Evolutionary conservation across 768 basidiomycete genomes (phyloP), one percentile per base, ranked within the genome.

Genomic region (Roridomyces roridus): DNA sequence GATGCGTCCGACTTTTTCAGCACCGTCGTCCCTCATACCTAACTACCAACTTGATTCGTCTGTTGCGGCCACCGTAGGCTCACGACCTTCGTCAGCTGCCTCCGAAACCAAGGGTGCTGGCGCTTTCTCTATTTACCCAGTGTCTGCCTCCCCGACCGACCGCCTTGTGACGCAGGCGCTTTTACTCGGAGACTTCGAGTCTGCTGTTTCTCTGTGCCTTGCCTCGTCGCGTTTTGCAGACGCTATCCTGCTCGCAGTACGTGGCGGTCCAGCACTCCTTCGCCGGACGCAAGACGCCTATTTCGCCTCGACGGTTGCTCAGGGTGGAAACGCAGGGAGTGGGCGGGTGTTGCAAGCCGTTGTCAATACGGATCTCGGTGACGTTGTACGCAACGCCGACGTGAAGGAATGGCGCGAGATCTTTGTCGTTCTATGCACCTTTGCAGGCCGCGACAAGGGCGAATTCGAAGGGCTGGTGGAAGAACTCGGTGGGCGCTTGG

Each of bases 361-460:
- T 63, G 92, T 96, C 55, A 90, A 89, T 34, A 87, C 94, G 65
- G 97, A 98, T 67, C 84, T 98, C 8, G 81, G 85, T 18, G 97
- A 98, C 70, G 87, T 98, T 46, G 96, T 98, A 9, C 95, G 97
- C 71, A 97, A 98, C 65, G 96, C 96, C 21, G 95, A 98, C 64
- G 70, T 98, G 46, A 79, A 85, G 37, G 95, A 99, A 70, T 98
- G 96, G 96, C 86, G 89, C 55, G 96, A 97, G 72, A 92, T 96
- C 48, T 98, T 98, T 63, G 96, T 96, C 34, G 92, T 99, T 12
- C 71, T 98, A 10, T 98, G 96, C 77, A 98, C 96, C 0, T 99
- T 96, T 73, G 94, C 96, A 1, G 82, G 76, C 46, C 74, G 50
- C 26, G 61, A 63, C 45, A 63, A 84, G 54, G 89, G 92, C 17